Evolutionary conservation across 176 grass and related monocot genomes (phyloP), one percentile per base, ranked within the genome.

Genomic region (Panicum miliaceum): DNA sequence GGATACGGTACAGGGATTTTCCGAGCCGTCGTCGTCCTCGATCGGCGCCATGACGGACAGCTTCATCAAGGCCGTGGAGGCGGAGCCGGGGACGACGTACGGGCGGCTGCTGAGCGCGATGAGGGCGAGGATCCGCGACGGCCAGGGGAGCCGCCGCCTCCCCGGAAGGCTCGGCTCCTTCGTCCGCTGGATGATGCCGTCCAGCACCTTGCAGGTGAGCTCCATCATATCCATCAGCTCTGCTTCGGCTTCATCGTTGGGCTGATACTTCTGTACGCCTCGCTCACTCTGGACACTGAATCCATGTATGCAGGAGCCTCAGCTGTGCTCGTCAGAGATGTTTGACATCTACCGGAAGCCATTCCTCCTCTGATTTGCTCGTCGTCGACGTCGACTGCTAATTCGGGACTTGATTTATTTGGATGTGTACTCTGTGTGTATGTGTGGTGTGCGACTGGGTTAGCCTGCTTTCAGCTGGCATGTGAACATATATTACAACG

Each of bases 41-140:
- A 90, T 92, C 5, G 96, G 93, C 19, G 96, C 96, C 23, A 98
- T 98, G 96, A 98, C 96, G 22, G 79, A 91, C 89, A 95, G 96
- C 72, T 95, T 98, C 89, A 89, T 98, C 71, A 82, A 70, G 63
- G 93, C 96, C 0, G 36, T 98, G 73, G 62, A 87, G 63, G 84
- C 43, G 1, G 89, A 95, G 70, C 89, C 91, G 0, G 89, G 93
- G 59, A 89, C 87, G 16, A 98, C 96, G 20, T 98, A 98, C 68
- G 96, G 96, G 2, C 52, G 69, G 36, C 84, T 95, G 89, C 85
- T 95, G 38, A 71, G 85, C 35, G 35, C 89, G 18, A 95, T 98
- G 91, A 86, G 96, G 81, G 57, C 85, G 3, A 86, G 84, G 19
- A 95, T 95, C 75, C 93, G 96, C 13, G 82, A 90, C 25, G 56